Base-by-base conservation (phyloP, 2,329 filamentous ascomycete genomes). In the Seiridium unicorne region DNA sequence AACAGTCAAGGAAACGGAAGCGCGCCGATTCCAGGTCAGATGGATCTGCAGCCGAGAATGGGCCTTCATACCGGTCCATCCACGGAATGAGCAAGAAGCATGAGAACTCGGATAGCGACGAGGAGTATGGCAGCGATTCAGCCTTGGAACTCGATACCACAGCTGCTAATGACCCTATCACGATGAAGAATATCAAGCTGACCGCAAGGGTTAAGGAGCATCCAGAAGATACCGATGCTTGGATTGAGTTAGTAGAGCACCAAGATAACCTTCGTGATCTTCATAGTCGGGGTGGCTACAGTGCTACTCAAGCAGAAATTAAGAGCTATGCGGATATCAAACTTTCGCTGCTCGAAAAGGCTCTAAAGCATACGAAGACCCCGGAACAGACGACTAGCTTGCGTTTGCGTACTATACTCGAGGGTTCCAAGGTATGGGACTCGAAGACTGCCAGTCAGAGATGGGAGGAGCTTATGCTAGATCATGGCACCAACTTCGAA, bases 221-320 rank as follows among this genome's bases (percentile, higher is more conserved):
- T 31, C 91, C 93, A 1, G 73, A 81, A 5, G 84, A 96, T 68
- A 79, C 91, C 26, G 77, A 87, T 47, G 81, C 86, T 18, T 98
- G 94, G 94, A 73, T 96, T 13, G 81, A 85, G 44, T 80, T 97
- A n/a, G 89, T 94, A 51, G 77, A 87, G 6, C 87, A 96, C 62
- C 94, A 98, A 74, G 87, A 92, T 62, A 73, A 75, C 2, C 79
- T 96, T 59, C 76, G 94, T 47, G 77, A 77, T 56, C 76, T 79
- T 32, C 79, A 79, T 34, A 75, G 80, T 31, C 74, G 74, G 62
- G 77, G 76, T 68, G 80, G 70, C 47, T 79, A 74, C 44, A 73
- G 69, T 36, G 76, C 80, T 32, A 87, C 85, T 0, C 77, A 79
- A 35, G 84, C 87, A 3, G 90, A 95, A 68, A 77, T 79, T 55